Conservation (phyloP, 805 yeast genomes). For the Lipomyces mesembrius region DNA sequence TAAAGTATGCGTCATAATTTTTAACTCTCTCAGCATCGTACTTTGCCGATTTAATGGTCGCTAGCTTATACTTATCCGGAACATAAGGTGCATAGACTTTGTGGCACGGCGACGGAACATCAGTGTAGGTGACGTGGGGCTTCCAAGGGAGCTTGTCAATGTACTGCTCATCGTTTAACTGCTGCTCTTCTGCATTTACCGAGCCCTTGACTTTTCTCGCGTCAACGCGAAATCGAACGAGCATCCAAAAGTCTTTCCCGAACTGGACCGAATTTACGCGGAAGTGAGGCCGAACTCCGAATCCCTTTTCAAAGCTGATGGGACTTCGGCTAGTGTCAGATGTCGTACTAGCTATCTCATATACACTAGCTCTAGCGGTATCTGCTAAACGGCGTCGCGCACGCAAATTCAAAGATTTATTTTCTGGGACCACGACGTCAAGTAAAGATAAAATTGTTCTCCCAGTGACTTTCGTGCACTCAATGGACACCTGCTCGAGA, state of each 20-base stretch:
- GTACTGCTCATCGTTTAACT: not conserved
- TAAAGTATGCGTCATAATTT: not conserved
- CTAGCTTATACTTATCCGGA: not conserved
- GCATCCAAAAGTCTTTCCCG: not conserved
- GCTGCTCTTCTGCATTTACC: not conserved
- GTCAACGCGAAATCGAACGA: conserved; percentile 5
- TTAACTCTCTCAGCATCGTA: not conserved
- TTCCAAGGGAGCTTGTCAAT: not conserved
- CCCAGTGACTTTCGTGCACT: not conserved
- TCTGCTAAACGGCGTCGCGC: not conserved
- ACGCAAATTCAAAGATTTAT: conserved; percentile 1
- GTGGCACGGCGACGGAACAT: not conserved
- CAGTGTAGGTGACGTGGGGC: not conserved
- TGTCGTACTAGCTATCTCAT: not conserved
- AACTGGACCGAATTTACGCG: not conserved
- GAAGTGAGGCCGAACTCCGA: not conserved
- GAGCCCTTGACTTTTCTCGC: not conserved
- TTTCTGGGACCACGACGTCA: not conserved
- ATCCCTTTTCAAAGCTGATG: conserved; percentile 4
- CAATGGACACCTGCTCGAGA: conserved; percentile 1
- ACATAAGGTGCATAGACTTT: not conserved
- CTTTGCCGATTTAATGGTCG: not conserved
- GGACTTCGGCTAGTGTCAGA: not conserved
- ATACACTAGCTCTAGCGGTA: not conserved
- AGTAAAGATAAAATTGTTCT: not conserved